phyloP scores from a whole-genome alignment of 768 basidiomycete genomes.

The Hypsizygus marmoreus region DNA sequence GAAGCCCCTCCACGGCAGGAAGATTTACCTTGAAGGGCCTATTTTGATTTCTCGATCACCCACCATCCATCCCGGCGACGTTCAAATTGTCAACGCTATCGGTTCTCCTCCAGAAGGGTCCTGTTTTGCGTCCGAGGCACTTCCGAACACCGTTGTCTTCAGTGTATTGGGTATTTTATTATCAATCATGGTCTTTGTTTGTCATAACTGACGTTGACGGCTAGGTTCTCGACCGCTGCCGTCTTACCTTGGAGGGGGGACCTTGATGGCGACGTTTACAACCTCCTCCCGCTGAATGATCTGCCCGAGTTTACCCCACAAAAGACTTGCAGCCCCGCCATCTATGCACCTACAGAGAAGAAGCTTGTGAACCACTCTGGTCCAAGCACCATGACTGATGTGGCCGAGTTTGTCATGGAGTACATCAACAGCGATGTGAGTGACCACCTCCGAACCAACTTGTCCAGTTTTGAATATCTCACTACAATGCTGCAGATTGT shows the following conservation, averaged over 20 bases:
- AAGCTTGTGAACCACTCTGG: constrained; percentile 44
- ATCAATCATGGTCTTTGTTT: not conserved
- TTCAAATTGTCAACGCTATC: constrained; percentile 61
- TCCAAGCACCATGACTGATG: constrained; percentile 61
- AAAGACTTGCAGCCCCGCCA: constrained; percentile 37
- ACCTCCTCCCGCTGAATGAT: constrained; percentile 45
- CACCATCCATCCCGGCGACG: constrained; percentile 69
- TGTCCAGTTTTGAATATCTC: not conserved
- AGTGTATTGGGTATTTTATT: constrained; percentile 55
- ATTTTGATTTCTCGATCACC: constrained; percentile 65
- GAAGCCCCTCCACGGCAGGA: constrained; percentile 37
- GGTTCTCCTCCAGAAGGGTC: constrained; percentile 57
- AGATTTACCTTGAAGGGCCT: constrained; percentile 53
- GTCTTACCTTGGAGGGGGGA: constrained; percentile 71
- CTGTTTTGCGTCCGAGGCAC: constrained; percentile 50
- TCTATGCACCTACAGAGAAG: constrained; percentile 48
- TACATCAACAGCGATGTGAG: constrained; percentile 67
- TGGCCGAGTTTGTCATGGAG: constrained; percentile 70
- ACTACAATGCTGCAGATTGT: constrained; percentile 42
- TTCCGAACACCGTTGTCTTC: constrained; percentile 69
- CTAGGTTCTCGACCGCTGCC: constrained; percentile 63
- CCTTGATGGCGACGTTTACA: constrained; percentile 66
- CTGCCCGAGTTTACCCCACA: constrained; percentile 35
- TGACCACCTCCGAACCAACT: constrained; percentile 11
- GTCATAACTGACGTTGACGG: not conserved